Evolutionary conservation across 176 grass and related monocot species (phyloP), one percentile per base, ranked within the genome.

Genomic region (Pontederia crassipes): DNA sequence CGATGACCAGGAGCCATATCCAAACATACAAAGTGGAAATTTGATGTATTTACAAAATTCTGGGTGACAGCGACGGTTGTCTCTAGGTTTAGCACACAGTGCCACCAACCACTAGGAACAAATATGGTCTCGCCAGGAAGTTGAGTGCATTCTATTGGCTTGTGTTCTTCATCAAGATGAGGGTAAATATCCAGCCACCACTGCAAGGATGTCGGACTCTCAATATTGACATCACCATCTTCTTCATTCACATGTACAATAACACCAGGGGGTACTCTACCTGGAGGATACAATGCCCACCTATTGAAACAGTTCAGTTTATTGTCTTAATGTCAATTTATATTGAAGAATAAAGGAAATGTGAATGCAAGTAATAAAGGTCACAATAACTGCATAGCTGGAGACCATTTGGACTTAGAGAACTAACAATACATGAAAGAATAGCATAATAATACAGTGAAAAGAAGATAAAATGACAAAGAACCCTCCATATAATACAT

Each of bases 91-190:
- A 97, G 78, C 82, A 97, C 87, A 29, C 93, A 97, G 83, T 97
- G 93, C 93, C 93, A 97, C 93, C 93, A 97, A 32, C 93, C 93
- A 90, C 74, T 97, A 45, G 93, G 93, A 81, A 97, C 87, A 80
- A 77, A 97, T 82, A 97, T 91, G 14, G 87, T 97, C 79, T 97
- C 87, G 82, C 93, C 93, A 52, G 93, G 81, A 13, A 88, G 56
- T 61, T 97, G 93, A 72, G 93, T 97, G 47, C 86, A 91, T 78
- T 97, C 84, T 64, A 91, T 61, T 75, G 91, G 91, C 66, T 90
- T 96, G 64, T 89, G 83, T 1, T 83, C 67, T 48, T 94, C 84
- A 67, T 68, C 63, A 76, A 92, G 88, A 57, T 81, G 70, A 20
- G 88, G 88, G 78, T 87, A 92, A 18, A 92, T 81, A 72, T 92